phyloP scores from a whole-genome alignment of 345 rosid species.

The Mercurialis annua region DNA sequence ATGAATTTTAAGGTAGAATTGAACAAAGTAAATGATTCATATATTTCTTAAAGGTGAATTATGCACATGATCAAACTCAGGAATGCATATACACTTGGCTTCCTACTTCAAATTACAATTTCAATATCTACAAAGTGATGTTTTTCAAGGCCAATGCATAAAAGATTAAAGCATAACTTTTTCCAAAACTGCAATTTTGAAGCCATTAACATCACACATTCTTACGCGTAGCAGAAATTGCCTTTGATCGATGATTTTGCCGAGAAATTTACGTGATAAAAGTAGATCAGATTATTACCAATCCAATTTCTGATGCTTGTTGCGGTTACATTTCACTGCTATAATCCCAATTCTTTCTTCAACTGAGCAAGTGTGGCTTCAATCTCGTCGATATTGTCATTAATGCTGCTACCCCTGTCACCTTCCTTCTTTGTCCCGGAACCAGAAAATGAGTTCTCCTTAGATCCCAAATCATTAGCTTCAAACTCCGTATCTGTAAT shows the following conservation, averaged over 20 bases:
- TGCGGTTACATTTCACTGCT: slow-evolving; percentile 16
- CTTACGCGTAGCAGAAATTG: neutral
- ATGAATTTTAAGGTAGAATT: too few relatives aligned
- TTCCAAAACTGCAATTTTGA: neutral
- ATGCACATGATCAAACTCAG: neutral
- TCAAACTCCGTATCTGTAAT: slow-evolving; percentile 49
- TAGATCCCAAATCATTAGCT: slow-evolving; percentile 19
- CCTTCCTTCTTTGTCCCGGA: slow-evolving; percentile 32
- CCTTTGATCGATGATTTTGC: neutral
- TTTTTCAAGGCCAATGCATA: neutral
- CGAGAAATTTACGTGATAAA: neutral
- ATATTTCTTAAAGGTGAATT: neutral
- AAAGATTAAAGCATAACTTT: neutral
- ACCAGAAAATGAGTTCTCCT: slow-evolving; percentile 21
- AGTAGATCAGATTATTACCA: neutral
- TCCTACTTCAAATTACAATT: neutral
- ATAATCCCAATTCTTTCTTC: slow-evolving; percentile 85
- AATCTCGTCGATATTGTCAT: slow-evolving; percentile 74
- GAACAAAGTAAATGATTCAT: too few relatives aligned
- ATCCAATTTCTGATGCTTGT: neutral
- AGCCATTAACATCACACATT: neutral
- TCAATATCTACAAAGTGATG: neutral
- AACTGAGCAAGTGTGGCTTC: slow-evolving; percentile 84
- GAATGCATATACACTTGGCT: neutral
- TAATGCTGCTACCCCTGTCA: slow-evolving; percentile 48